Base-by-base conservation (phyloP, 768 basidiomycete species). In the Termitomyces sp. region DNA sequence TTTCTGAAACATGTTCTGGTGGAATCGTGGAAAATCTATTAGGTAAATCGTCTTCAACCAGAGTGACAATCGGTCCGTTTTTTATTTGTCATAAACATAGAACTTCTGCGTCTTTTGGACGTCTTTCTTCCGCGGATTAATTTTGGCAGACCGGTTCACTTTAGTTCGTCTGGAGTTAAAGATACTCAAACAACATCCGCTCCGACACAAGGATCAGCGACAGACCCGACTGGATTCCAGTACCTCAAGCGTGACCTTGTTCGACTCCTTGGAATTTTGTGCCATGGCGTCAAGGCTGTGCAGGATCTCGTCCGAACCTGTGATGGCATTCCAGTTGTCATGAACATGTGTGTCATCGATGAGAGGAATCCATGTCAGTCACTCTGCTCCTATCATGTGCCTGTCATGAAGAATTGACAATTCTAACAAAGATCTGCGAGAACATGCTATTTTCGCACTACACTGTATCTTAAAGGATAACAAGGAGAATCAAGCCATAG, bases 351-450 rank as follows among this genome's bases (percentile, higher is more conserved):
- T 70, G 91, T 92, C 18, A 77, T 93, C 30, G 95, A 98, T 69
- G 94, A 95, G 65, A 76, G 88, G 58, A 97, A 95, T 72, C 95
- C 95, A 41, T 95, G 95, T 96, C 70, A 73, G 94, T 84, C 50
- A 58, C 66, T 45, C 55, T 59, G 56, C 12, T 34, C 31, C 53
- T 55, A 54, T 60, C 56, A 48, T 15, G 30, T 58, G 60, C 13
- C 51, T 58, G 65, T 50, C 20, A 46, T 54, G 44, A 56, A 36
- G n/a, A 49, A 56, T 45, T 60, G 33, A 47, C 54, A 24, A 48
- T 44, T 58, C 6, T 33, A 30, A 54, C 45, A 44, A 67, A 94
- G 95, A 93, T 73, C 75, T 98, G 49, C 87, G 93, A 20, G 95
- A 98, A 73, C 92, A 97, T 68, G 93, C 95, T 2, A 83, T 98